Evolutionary conservation across 345 rosid species (phyloP).

Genomic region (Brassica carinata): DNA sequence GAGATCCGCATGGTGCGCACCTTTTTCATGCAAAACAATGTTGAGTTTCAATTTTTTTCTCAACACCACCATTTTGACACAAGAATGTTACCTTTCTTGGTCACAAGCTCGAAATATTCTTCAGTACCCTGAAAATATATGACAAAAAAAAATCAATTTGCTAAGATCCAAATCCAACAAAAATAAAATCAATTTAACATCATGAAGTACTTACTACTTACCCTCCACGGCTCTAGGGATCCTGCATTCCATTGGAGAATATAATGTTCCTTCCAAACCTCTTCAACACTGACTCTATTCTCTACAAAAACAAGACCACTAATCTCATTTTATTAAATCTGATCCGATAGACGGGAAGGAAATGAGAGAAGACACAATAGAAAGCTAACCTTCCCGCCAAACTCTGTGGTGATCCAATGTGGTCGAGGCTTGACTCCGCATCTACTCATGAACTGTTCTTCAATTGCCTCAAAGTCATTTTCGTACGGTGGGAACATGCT

Average conservation of each 20-base stretch:
- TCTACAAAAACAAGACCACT: slow-evolving; percentile 33
- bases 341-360: neutral
- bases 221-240: slow-evolving; percentile 91
- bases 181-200: neutral
- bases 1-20: slow-evolving; percentile 78
- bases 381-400: slow-evolving; percentile 59
- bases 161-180: neutral
- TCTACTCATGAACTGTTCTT: slow-evolving; percentile 45
- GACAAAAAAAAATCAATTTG: neutral
- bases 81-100: slow-evolving; percentile 50
- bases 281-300: slow-evolving; percentile 52
- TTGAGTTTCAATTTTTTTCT: neutral
- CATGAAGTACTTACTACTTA: slow-evolving; percentile 30
- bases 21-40: slow-evolving; percentile 35
- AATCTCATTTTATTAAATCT: neutral
- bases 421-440: slow-evolving; percentile 66
- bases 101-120: slow-evolving; percentile 65
- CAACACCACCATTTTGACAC: neutral
- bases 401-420: slow-evolving; percentile 84
- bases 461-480: slow-evolving; percentile 44
- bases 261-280: slow-evolving; percentile 71
- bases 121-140: slow-evolving; percentile 52
- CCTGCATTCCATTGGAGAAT: slow-evolving; percentile 78
- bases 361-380: neutral
- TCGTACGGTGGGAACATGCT: slow-evolving; percentile 69